Conservation (phyloP, 495 filamentous ascomycete species). For the Penicillium egyptiacum region DNA sequence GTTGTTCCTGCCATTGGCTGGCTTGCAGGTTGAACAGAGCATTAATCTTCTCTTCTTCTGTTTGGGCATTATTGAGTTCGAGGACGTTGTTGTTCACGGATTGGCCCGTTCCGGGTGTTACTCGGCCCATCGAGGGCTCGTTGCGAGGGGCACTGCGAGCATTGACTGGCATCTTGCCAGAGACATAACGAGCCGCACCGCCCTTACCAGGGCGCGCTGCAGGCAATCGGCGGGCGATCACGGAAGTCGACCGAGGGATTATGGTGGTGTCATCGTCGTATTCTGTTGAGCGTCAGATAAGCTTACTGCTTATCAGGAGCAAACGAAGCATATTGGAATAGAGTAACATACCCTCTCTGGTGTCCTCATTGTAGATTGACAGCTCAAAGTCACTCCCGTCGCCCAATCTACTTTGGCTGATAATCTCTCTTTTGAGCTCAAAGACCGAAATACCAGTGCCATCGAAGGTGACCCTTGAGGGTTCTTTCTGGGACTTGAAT, state of each 20-base stretch:
- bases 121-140: conserved; percentile 59
- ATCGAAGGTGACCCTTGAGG: conserved; percentile 91
- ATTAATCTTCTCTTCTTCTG: conserved; percentile 87
- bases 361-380: conserved; percentile 86
- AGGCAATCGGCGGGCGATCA: conserved; percentile 86
- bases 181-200: conserved; percentile 91
- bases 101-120: conserved; percentile 37
- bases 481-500: conserved; percentile 98
- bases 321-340: conserved; percentile 3
- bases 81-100: conserved; percentile 55
- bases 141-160: conserved; percentile 77
- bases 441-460: conserved; percentile 98
- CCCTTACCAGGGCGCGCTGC: conserved; percentile 78
- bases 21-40: conserved; percentile 84
- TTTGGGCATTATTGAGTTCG: conserved; percentile 68
- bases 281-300: conserved; percentile 51
- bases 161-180: conserved; percentile 91
- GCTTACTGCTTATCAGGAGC: neutral
- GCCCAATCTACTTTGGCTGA: conserved; percentile 87
- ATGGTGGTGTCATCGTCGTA: conserved; percentile 97
- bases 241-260: conserved; percentile 89
- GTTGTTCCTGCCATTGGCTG: conserved; percentile 82
- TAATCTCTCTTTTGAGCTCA: conserved; percentile 97
- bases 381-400: conserved; percentile 98
- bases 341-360: conserved; percentile 71